Evolutionary conservation across 1,139 yeast genomes (phyloP), one percentile per base, ranked within the genome.

Genomic region (Nematodospora anomalae): DNA sequence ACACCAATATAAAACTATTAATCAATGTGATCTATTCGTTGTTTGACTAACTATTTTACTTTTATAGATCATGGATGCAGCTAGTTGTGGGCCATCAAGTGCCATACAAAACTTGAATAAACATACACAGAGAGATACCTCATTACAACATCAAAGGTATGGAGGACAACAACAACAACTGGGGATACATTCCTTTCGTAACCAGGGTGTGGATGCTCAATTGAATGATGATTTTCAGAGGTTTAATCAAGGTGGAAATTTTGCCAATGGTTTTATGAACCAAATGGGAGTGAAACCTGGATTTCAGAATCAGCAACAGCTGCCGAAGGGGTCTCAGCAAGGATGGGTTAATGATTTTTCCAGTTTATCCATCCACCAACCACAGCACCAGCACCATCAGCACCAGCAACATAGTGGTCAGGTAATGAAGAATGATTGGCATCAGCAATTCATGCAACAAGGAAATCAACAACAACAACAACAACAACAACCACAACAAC

Each of bases 11-110:
- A n/a, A n/a, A n/a, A n/a, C n/a, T n/a, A n/a, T n/a, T n/a, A n/a
- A n/a, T n/a, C n/a, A n/a, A n/a, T n/a, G n/a, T n/a, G n/a, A n/a
- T n/a, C n/a, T n/a, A n/a, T n/a, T n/a, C n/a, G n/a, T n/a, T n/a
- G n/a, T n/a, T n/a, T n/a, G n/a, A n/a, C n/a, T n/a, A n/a, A n/a
- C n/a, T n/a, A n/a, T n/a, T n/a, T n/a, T n/a, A n/a, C n/a, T n/a
- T n/a, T n/a, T n/a, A n/a, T n/a, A n/a, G n/a, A n/a, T n/a, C n/a
- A 65, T 65, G 71, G 69, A 65, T 35, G 53, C 59, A 29, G 60
- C 60, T 23, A 54, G 52, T 38, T 65, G 71, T 55, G 69, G 69
- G 26, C 69, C 69, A 12, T 53, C 68, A 10, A 65, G 58, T 41
- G 70, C 70, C 14, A 48, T 65, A 27, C 57, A 57, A 40, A 61